phyloP scores from a whole-genome alignment of 768 basidiomycete genomes.

The Kwoniella europaea region DNA sequence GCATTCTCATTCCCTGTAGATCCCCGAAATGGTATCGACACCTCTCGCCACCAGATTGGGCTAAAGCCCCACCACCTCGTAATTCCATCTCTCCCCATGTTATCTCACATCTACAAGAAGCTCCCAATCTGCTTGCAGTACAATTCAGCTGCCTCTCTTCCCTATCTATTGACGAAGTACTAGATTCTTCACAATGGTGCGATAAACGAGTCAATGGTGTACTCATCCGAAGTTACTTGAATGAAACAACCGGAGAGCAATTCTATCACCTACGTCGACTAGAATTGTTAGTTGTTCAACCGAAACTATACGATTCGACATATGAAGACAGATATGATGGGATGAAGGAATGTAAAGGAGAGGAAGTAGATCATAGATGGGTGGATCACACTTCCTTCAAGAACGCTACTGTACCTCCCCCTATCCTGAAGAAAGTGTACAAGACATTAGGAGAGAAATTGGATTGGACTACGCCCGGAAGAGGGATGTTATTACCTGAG shows the following conservation, averaged over 20 bases:
- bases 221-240: conserved; percentile 13
- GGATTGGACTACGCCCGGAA: conserved; percentile 14
- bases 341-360: background rate
- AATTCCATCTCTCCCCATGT: conserved; percentile 19
- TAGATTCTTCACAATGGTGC: conserved; percentile 13
- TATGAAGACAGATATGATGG: background rate
- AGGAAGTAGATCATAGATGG: conserved; percentile 13
- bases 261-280: conserved; percentile 21
- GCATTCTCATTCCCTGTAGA: conserved; percentile 16
- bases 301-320: conserved; percentile 9
- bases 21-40: conserved; percentile 16
- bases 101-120: conserved; percentile 12
- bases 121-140: conserved; percentile 10
- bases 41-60: conserved; percentile 17
- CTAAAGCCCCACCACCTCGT: conserved; percentile 23
- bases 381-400: conserved; percentile 19
- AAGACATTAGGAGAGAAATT: conserved; percentile 6
- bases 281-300: conserved; percentile 11
- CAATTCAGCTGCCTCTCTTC: conserved; percentile 16
- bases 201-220: conserved; percentile 21
- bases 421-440: conserved; percentile 18
- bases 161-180: background rate
- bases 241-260: conserved; percentile 15
- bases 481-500: conserved; percentile 12
- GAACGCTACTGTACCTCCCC: conserved; percentile 9